Base-by-base conservation (phyloP, 2,329 filamentous ascomycete species). In the Exophiala lecanii-corni region DNA sequence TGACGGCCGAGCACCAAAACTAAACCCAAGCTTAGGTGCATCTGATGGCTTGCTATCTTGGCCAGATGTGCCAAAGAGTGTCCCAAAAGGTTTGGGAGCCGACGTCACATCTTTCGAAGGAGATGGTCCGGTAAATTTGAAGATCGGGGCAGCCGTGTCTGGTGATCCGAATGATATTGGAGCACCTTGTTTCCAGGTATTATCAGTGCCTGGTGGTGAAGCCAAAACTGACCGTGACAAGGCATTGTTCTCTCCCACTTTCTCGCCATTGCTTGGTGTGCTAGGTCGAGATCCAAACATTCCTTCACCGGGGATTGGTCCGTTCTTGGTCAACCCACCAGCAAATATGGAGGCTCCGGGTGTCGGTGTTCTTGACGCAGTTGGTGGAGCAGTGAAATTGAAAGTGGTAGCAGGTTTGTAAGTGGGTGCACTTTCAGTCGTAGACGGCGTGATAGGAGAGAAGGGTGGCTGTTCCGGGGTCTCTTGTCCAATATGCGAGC, bases 121-220 rank as follows among this genome's bases (percentile, higher is more conserved):
- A 7, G 59, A 57, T 5, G 61, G 47, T 9, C 57, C 40, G 38
- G 61, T 62, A 21, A 61, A 43, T 28, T 53, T 50, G 21, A 55
- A 45, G n/a, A 55, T 38, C 7, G 58, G 56, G 25, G 53, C 50
- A 32, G 46, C 53, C 42, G 54, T 60, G 7, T 49, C 49, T 21
- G 55, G 51, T 7, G 49, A 50, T n/a, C 61, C 63, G 44, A 74
- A 74, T 40, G 71, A 72, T 54, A 75, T 72, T 3, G 70, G 67
- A 3, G 62, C 65, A 32, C 66, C 63, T 5, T 60, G 60, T 49
- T 71, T 72, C 70, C 70, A 74, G 2, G 70, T 73, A 37, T 73
- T 62, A 50, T 74, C 68, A 19, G 43, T 49, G 17, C 47, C 47
- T 16, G 55, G 55, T 15, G 45, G 49, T 25, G 55, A 51, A 26